Conservation (phyloP, 75 land plant genomes). For the Isoetes taiwanensis region DNA sequence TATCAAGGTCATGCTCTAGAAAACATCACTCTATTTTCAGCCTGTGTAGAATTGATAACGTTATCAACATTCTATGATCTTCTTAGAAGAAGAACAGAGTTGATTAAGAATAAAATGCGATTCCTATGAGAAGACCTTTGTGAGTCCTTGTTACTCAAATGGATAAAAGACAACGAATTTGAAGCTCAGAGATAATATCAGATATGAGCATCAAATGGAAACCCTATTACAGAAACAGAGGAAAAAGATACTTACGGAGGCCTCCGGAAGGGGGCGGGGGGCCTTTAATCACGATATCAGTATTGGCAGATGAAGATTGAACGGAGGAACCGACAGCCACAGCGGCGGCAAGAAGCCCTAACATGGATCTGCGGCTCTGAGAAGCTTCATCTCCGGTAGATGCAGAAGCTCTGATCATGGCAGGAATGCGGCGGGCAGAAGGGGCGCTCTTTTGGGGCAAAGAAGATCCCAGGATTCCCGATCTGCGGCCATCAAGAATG, state of each 20-base stretch:
- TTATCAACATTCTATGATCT: background rate
- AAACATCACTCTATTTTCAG: background rate
- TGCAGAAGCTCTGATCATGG: no score
- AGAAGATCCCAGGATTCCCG: no score
- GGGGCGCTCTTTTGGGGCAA: no score
- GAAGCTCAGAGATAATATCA: background rate
- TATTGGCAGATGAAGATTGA: conserved; percentile 6
- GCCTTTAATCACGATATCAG: conserved; percentile 16
- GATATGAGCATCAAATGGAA: background rate
- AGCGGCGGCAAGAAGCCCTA: conserved; percentile 10
- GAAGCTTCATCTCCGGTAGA: no score
- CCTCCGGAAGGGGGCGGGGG: conserved; percentile 30
- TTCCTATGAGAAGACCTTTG: background rate
- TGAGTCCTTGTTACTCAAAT: no score
- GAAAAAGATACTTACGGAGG: conserved; percentile 14
- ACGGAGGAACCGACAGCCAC: conserved; percentile 12
- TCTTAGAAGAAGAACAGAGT: background rate
- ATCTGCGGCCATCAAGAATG: no score
- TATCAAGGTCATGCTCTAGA: background rate
- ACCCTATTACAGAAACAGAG: background rate
- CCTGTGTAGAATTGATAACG: background rate
- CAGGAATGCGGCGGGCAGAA: no score
- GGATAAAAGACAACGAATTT: background rate
- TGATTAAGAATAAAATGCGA: background rate
- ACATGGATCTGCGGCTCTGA: conserved; percentile 12